Base-by-base conservation (phyloP, 352 stramenopile species). In the Phytophthora podocarpi region DNA sequence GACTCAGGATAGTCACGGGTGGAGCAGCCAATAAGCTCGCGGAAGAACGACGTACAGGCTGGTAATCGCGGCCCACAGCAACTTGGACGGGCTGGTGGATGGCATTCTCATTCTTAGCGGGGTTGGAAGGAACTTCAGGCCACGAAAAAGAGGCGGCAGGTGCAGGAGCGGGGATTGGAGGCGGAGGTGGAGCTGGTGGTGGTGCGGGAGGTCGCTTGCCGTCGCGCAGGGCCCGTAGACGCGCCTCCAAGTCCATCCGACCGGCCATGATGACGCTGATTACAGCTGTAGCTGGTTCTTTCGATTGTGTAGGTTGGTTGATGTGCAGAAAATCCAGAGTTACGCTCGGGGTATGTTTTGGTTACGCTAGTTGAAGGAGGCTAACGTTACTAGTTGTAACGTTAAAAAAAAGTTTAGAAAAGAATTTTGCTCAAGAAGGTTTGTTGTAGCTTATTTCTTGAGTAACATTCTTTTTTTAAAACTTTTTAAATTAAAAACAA, bases 241-340 rank as follows among this genome's bases (percentile, higher is more conserved):
- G 73, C 48, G 79, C 82, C 60, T 91, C 79, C 32, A 91, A 63
- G 64, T 89, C 80, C 41, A 85, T 50, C 7, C 75, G 75, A 9
- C 18, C 52, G 3, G 55, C 51, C 59, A 74, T 74, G 21, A 39
- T 60, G 28, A 41, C 12, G n/a, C 15, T 64, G 27, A 12, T 23
- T 28, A 20, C 20, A 46, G n/a, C n/a, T n/a, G n/a, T n/a, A n/a
- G n/a, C n/a, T n/a, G n/a, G n/a, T n/a, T n/a, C n/a, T n/a, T n/a
- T n/a, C n/a, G n/a, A n/a, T n/a, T n/a, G n/a, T 31, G 40, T 31
- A n/a, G 6, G 23, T 24, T n/a, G n/a, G 13, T 49, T 49, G 41
- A 37, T 51, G 37, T 36, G 3, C 8, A 21, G n/a, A 63, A 49
- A 63, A 56, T 56, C 43, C 43, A n/a, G n/a, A 54, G 52, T 41